Evolutionary conservation across 208 protist genomes (phyloP).

Genomic region (Lotmaria passim): DNA sequence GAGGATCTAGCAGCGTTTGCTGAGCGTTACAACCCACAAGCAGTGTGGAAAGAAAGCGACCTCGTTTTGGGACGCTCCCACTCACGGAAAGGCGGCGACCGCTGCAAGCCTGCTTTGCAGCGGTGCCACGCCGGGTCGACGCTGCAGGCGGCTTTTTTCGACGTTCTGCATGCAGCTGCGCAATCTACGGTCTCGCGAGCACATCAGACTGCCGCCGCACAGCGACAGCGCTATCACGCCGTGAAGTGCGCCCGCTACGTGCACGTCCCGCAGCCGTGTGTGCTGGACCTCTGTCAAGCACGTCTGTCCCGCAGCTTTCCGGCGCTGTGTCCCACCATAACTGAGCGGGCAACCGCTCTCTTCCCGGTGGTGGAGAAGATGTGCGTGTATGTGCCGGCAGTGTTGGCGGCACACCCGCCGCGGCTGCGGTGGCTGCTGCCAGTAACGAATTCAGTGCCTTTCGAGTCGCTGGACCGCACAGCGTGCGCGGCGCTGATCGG

Average conservation of each 20-base stretch:
- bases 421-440: conserved; percentile 54
- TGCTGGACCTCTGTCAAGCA: conserved; percentile 1
- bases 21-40: conserved; percentile 7
- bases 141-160: background rate
- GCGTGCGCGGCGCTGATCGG: conserved; percentile 50
- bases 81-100: background rate
- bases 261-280: conserved; percentile 9
- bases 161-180: background rate
- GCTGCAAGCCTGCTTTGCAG: background rate
- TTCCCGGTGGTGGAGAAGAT: conserved; percentile 56
- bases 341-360: conserved; percentile 37
- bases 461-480: conserved; percentile 26
- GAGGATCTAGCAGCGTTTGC: conserved; percentile 12
- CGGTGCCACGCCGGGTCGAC: background rate
- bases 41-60: background rate
- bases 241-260: conserved; percentile 24
- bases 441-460: conserved; percentile 38
- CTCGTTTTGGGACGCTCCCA: background rate
- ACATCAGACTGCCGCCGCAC: conserved; percentile 1
- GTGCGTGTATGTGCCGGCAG: conserved; percentile 66
- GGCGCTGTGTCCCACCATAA: conserved; percentile 48
- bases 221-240: conserved; percentile 29
- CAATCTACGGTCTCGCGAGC: background rate
- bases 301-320: conserved; percentile 11
- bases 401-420: conserved; percentile 41